Conservation (phyloP, 2,329 filamentous ascomycete species). For the Penicillium sp. region DNA sequence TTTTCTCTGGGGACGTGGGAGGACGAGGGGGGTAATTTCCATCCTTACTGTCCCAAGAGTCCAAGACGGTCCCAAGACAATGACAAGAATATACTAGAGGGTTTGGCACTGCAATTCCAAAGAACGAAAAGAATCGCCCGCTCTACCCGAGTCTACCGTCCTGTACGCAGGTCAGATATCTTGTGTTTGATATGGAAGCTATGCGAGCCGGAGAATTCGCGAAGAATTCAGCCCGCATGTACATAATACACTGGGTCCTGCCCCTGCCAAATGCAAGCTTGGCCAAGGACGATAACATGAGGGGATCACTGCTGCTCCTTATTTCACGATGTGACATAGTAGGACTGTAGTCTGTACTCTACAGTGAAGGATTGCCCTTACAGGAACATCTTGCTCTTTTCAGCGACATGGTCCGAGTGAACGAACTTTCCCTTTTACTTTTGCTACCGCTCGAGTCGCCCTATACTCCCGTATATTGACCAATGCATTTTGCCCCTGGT, state of each 20-base stretch:
- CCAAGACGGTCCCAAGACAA: conserved; percentile 4
- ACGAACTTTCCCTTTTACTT: neutral
- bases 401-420: conserved; percentile 18
- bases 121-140: neutral
- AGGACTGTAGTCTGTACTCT: neutral
- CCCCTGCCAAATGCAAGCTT: no score
- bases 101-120: conserved; percentile 9
- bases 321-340: neutral
- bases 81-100: conserved; percentile 13
- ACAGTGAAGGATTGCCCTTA: conserved; percentile 15
- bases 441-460: neutral
- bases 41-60: neutral
- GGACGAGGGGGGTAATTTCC: neutral
- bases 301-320: no score
- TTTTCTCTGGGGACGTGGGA: conserved; percentile 10
- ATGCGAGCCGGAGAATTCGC: conserved; percentile 22
- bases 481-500: conserved; percentile 7
- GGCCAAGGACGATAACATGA: no score
- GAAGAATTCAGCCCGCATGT: conserved; percentile 2
- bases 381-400: conserved; percentile 21
- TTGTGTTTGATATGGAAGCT: conserved; percentile 1
- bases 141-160: neutral
- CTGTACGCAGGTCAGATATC: neutral
- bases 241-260: no score
- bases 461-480: neutral